Percentiles rank a stretch among this genome's conserved stretches.
phyloP scores from a whole-genome alignment of 2,329 filamentous ascomycete genomes.

The Alternaria hordeiaustralica region DNA sequence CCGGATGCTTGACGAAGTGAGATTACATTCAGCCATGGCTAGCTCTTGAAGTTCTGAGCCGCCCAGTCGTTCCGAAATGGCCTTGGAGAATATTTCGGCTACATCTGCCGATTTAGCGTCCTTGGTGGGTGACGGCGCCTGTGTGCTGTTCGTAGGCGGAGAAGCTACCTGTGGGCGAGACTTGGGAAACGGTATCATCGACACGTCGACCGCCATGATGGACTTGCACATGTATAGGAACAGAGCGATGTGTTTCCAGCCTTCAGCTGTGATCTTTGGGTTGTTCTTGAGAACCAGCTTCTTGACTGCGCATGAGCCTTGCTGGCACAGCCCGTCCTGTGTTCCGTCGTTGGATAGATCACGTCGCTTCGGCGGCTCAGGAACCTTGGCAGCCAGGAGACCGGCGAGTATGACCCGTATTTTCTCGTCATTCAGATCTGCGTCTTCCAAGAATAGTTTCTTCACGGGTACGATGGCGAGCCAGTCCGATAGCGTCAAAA shows the following conservation, averaged over 20 bases:
- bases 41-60: conserved; percentile 81
- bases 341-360: conserved; percentile 15
- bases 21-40: conserved; percentile 78
- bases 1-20: conserved; percentile 73
- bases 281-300: conserved; percentile 91
- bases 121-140: conserved; percentile 9
- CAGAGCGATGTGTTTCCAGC: conserved; percentile 88
- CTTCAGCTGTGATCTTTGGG: conserved; percentile 78
- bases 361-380: conserved; percentile 59
- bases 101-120: conserved; percentile 56
- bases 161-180: conserved; percentile 20
- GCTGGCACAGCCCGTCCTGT: conserved; percentile 22
- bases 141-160: conserved; percentile 18
- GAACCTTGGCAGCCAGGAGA: conserved; percentile 77
- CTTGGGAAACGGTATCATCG: conserved; percentile 73
- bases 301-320: conserved; percentile 75
- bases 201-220: conserved; percentile 84
- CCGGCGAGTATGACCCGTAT: conserved; percentile 86
- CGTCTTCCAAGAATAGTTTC: conserved; percentile 85
- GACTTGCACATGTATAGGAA: conserved; percentile 91
- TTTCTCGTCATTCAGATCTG: conserved; percentile 84
- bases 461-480: conserved; percentile 90
- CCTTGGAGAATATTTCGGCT: conserved; percentile 72
- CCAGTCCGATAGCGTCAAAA: conserved; percentile 90
- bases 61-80: conserved; percentile 77